Base-by-base conservation (phyloP, 345 rosid species). In the Euphorbia tirucalli region DNA sequence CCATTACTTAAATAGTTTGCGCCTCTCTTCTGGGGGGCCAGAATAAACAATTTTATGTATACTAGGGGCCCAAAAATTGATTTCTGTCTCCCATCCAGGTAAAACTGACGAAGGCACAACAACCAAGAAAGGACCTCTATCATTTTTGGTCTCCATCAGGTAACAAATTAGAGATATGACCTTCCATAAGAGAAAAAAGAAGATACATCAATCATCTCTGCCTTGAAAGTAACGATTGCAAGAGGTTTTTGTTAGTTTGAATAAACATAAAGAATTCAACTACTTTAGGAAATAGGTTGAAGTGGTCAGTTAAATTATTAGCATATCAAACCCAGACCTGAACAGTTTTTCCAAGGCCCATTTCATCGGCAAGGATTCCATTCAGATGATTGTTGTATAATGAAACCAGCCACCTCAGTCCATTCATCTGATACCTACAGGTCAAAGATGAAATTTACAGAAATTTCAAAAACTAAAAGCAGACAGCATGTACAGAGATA, bases 331-430 rank as follows among this genome's bases (percentile, higher is more conserved):
- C 2, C 39, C 71, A 60, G 76, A 86, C 98, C 96, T 93, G 98
- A 75, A 93, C 98, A 69, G 98, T 93, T 90, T 93, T 93, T 37
- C 98, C 98, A 55, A 93, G 95, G 71, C 98, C 98, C 98, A 93
- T 93, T 83, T 93, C 98, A 87, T 93, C 98, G 79, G 98, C 98
- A 67, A 93, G 90, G 71, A 93, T 93, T 31, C 96, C 98, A 82
- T 93, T 93, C 71, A 93, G 79, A 81, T 93, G 90, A 78, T 93
- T 93, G 76, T 90, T 90, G 82, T 93, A 90, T 46, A 93, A 77
- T 48, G 98, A 93, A 75, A 93, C 89, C 82, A 93, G 78, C 98
- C 98, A 93, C 71, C 98, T 83, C 39, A 93, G 80, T 71, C 98
- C 98, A 77, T 88, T 90, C 95, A 93, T 89, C 83, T 93, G 98